Conservation (phyloP, 1,139 yeast species). For the Meyerozyma guilliermondii region DNA sequence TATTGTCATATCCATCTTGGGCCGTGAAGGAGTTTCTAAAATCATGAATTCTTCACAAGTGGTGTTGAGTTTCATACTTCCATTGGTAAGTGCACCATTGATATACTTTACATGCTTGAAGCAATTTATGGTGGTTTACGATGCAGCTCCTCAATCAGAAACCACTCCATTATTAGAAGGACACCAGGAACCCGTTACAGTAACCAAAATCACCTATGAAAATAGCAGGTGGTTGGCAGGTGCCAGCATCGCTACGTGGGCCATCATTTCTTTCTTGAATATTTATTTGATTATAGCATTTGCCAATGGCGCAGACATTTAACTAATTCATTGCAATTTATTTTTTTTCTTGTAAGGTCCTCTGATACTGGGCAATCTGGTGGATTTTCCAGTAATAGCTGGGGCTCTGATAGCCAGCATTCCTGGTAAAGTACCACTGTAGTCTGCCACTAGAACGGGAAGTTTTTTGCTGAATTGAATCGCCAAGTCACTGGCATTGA, state of each 20-base stretch:
- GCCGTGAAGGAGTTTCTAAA: slow-evolving; percentile 64
- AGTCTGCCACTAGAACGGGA: slow-evolving; percentile 72
- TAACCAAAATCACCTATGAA: slow-evolving; percentile 42
- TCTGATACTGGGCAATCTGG: slow-evolving; percentile 38
- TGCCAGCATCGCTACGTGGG: slow-evolving; percentile 62
- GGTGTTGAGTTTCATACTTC: slow-evolving; percentile 61
- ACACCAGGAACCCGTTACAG: slow-evolving; percentile 3
- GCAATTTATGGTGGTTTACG: slow-evolving; percentile 51
- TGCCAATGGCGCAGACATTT: slow-evolving; percentile 65
- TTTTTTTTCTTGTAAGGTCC: slow-evolving; percentile 38
- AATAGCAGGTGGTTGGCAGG: slow-evolving; percentile 55
- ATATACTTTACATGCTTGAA: slow-evolving; percentile 63
- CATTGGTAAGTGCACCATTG: slow-evolving; percentile 73
- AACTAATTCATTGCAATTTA: slow-evolving; percentile 11
- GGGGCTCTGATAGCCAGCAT: slow-evolving; percentile 21
- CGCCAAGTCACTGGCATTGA: slow-evolving; percentile 27
- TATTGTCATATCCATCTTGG: slow-evolving; percentile 56
- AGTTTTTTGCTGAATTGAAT: slow-evolving; percentile 37
- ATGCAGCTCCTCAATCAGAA: slow-evolving; percentile 8
- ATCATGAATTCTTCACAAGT: slow-evolving; percentile 76
- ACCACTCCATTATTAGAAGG: not conserved
- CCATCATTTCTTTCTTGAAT: slow-evolving; percentile 66
- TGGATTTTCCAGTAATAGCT: slow-evolving; percentile 12
- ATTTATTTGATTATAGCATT: slow-evolving; percentile 66
- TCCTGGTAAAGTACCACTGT: slow-evolving; percentile 78